Percentiles rank a stretch among this genome's conserved stretches.
phyloP scores from a whole-genome alignment of 2,329 filamentous ascomycete genomes.

The Alternaria ventricosa region DNA sequence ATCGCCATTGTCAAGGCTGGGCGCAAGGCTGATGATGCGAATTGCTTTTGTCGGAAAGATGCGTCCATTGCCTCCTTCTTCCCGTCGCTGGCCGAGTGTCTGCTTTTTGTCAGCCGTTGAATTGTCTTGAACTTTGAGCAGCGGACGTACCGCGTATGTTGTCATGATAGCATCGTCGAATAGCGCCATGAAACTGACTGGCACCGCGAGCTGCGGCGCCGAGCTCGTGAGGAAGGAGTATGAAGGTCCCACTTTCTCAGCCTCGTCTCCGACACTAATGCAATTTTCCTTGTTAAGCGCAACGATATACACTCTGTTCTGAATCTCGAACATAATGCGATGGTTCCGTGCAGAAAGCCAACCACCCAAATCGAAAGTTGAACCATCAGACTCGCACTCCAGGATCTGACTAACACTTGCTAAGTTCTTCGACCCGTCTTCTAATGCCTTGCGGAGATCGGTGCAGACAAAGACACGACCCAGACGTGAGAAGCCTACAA shows the following conservation, averaged over 20 bases:
- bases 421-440: not conserved
- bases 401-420: constrained; percentile 2
- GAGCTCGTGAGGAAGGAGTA: not conserved
- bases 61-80: not conserved
- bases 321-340: constrained; percentile 7
- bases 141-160: constrained; percentile 1
- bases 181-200: constrained; percentile 8
- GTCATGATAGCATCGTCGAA: constrained; percentile 12
- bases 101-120: not conserved
- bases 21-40: constrained; percentile 9
- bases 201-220: not conserved
- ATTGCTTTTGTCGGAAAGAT: constrained; percentile 9
- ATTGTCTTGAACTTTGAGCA: fast-evolving
- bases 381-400: constrained; percentile 6
- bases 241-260: not conserved
- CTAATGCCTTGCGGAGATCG: constrained; percentile 6
- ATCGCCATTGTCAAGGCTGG: not conserved
- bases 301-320: constrained; percentile 1
- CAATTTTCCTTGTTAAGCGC: not conserved
- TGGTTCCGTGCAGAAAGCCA: constrained; percentile 7
- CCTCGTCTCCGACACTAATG: not conserved
- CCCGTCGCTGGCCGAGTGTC: constrained; percentile 4
- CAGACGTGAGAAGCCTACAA: constrained; percentile 7
- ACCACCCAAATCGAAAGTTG: not conserved
- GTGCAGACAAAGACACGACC: constrained; percentile 6